Evolutionary conservation across 345 rosid genomes (phyloP).

Genomic region (Salix exigua): DNA sequence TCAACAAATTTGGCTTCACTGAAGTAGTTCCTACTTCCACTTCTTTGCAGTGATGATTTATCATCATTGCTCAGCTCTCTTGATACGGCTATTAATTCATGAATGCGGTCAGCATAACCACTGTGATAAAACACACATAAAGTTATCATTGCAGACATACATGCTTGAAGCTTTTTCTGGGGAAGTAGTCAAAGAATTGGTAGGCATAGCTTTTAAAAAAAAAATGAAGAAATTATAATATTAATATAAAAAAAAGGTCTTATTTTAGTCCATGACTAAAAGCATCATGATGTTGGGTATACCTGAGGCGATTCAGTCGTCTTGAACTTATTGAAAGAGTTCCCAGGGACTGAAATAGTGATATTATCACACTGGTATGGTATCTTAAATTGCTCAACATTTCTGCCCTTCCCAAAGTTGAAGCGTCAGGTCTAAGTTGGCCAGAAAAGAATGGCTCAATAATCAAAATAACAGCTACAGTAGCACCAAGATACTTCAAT

Average conservation of each 20-base stretch:
- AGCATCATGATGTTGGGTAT: neutral
- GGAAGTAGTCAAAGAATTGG: neutral
- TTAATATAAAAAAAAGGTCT: neutral
- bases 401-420: conserved; percentile 90
- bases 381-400: conserved; percentile 99
- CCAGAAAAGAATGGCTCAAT: conserved; percentile 98
- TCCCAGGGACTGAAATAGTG: conserved; percentile 88
- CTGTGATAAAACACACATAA: conserved; percentile 38
- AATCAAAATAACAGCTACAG: conserved; percentile 86
- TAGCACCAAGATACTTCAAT: conserved; percentile 94
- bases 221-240: neutral
- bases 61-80: conserved; percentile 73
- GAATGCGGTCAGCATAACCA: conserved; percentile 98
- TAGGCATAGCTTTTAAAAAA: no score
- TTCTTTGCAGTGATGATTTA: conserved; percentile 57
- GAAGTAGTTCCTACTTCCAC: conserved; percentile 63
- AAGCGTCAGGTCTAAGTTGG: conserved; percentile 75
- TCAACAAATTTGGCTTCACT: conserved; percentile 86
- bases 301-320: conserved; percentile 93
- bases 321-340: conserved; percentile 93
- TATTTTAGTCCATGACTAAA: neutral
- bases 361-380: conserved; percentile 89
- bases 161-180: neutral
- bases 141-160: neutral
- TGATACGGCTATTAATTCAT: conserved; percentile 78